Percentiles rank a stretch among this genome's conserved stretches.
phyloP scores from a whole-genome alignment of 495 filamentous ascomycete species.

The Delitschia confertaspora region DNA sequence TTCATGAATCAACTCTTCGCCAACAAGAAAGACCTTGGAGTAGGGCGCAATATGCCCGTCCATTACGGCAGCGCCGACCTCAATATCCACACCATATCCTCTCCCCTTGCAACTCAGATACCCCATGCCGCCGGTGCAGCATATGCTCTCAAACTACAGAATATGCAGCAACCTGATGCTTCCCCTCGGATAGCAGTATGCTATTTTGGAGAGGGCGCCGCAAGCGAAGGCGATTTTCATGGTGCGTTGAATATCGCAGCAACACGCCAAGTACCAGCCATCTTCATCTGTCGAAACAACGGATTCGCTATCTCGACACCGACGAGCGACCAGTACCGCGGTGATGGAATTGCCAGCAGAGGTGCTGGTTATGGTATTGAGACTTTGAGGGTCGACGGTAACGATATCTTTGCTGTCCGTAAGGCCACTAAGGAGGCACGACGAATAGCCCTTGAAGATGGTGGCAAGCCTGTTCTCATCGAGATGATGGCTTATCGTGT shows the following conservation, averaged over 20 bases:
- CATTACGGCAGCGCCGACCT: slow-evolving; percentile 82
- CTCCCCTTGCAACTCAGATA: slow-evolving; percentile 87
- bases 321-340: slow-evolving; percentile 91
- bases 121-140: slow-evolving; percentile 91
- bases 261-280: slow-evolving; percentile 78
- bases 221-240: slow-evolving; percentile 95
- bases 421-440: slow-evolving; percentile 75
- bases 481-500: slow-evolving; percentile 98
- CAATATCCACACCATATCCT: slow-evolving; percentile 89
- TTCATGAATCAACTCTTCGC: slow-evolving; percentile 97
- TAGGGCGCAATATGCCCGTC: slow-evolving; percentile 93
- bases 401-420: slow-evolving; percentile 90
- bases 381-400: slow-evolving; percentile 92
- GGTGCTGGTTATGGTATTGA: slow-evolving; percentile 97
- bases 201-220: slow-evolving; percentile 97
- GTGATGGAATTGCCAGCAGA: slow-evolving; percentile 90
- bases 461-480: slow-evolving; percentile 73
- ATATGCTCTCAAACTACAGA: slow-evolving; percentile 85
- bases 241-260: slow-evolving; percentile 94
- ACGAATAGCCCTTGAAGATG: slow-evolving; percentile 63
- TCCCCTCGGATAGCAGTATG: slow-evolving; percentile 68
- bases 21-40: slow-evolving; percentile 70
- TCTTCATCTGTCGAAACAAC: slow-evolving; percentile 97
- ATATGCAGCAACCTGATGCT: slow-evolving; percentile 57
- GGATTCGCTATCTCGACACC: slow-evolving; percentile 94